These are phyloP conservation scores for Hagleromyces aurorensis DNA, from an alignment of 805 yeast species.

Conservation along the genomic window DNA sequence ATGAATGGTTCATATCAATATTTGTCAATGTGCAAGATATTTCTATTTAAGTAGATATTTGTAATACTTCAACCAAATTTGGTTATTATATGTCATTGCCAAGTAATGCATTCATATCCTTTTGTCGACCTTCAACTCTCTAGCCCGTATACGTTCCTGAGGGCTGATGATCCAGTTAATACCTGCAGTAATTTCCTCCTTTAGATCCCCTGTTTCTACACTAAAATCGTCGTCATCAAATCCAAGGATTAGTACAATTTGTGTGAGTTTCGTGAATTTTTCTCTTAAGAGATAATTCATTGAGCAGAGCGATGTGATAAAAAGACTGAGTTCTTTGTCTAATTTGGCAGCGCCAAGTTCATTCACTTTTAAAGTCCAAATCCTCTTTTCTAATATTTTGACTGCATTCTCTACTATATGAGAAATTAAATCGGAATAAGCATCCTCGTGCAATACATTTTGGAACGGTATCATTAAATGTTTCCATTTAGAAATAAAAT, in stretches of 20 bases:
- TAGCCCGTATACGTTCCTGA: slow-evolving; percentile 58
- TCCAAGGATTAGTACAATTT: slow-evolving; percentile 72
- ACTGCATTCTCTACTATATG: slow-evolving; percentile 49
- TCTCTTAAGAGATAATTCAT: slow-evolving; percentile 69
- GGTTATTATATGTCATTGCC: too few species aligned
- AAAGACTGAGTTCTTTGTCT: slow-evolving; percentile 70
- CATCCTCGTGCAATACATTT: slow-evolving; percentile 45
- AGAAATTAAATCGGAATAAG: slow-evolving; percentile 42
- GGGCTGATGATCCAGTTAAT: slow-evolving; percentile 73
- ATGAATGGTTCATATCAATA: too few species aligned
- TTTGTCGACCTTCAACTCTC: slow-evolving; percentile 44
- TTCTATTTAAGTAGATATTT: too few species aligned
- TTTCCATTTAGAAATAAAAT: slow-evolving; percentile 61
- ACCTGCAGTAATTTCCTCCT: slow-evolving; percentile 35
- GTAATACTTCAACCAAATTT: too few species aligned
- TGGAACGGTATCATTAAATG: slow-evolving; percentile 56
- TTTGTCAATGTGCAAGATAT: too few species aligned
- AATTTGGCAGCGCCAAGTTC: slow-evolving; percentile 77
- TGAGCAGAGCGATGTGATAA: slow-evolving; percentile 68
- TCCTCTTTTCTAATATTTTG: slow-evolving; percentile 50
- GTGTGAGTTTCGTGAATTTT: slow-evolving; percentile 72
- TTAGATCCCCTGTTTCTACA: slow-evolving; percentile 25
- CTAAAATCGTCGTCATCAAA: slow-evolving; percentile 59
- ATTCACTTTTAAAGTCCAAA: slow-evolving; percentile 64
- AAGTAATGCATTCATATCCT: slow-evolving; percentile 16